These are phyloP conservation scores for Mitragyna speciosa DNA, from an alignment of 257 asterid genomes.

Conservation along the genomic window DNA sequence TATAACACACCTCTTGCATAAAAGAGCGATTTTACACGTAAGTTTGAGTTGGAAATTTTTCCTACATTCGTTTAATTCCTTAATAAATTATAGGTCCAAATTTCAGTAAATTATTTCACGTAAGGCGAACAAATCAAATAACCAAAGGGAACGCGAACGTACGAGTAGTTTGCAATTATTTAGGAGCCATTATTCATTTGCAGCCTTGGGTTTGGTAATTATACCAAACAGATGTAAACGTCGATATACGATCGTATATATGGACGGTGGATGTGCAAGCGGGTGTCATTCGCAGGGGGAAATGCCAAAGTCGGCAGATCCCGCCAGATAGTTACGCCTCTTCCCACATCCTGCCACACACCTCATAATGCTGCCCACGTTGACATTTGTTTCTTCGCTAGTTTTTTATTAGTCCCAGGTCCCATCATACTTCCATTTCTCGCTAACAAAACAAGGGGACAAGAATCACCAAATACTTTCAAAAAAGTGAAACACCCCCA, in stretches of 20 bases:
- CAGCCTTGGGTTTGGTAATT: background rate
- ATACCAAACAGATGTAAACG: background rate
- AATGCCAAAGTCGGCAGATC: slow-evolving; percentile 1
- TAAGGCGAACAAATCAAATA: no score
- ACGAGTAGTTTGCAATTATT: no score
- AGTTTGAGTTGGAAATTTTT: no score
- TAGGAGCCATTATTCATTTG: background rate
- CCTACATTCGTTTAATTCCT: no score
- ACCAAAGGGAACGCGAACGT: no score
- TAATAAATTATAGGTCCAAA: background rate
- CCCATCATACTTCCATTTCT: no score
- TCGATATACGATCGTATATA: background rate
- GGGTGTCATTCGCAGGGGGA: background rate
- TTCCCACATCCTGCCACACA: slow-evolving; percentile 13
- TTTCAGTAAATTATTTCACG: no score
- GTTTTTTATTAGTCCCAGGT: background rate
- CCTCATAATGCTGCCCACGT: slow-evolving; percentile 1
- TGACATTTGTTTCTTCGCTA: background rate
- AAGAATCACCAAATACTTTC: no score
- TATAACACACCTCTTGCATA: no score
- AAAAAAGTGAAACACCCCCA: no score
- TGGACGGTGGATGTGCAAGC: background rate
- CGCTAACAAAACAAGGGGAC: no score
- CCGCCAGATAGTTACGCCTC: background rate
- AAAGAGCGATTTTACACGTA: no score